Conservation (phyloP, 306 rosid species). For the Rubus idaeus region DNA sequence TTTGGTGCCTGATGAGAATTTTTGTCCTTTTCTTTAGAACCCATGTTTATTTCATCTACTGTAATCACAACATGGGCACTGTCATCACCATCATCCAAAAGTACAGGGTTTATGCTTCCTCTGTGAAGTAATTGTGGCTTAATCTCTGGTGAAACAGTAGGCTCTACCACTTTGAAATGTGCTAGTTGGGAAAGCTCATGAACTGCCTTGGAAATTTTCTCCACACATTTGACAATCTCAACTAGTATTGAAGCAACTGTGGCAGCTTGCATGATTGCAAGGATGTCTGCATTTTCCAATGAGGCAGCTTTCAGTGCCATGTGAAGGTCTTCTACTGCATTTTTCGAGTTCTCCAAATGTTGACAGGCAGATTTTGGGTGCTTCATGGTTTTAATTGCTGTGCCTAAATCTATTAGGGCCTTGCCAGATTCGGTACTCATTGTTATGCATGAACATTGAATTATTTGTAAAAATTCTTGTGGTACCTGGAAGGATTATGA, state of each 20-base stretch:
- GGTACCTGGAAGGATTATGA: slow-evolving; percentile 38
- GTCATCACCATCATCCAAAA: slow-evolving; percentile 33
- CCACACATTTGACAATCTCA: slow-evolving; percentile 63
- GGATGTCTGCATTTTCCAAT: slow-evolving; percentile 40
- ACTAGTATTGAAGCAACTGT: slow-evolving; percentile 59
- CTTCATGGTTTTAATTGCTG: slow-evolving; percentile 61
- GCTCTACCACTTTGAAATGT: slow-evolving; percentile 43
- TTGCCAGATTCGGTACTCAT: slow-evolving; percentile 63
- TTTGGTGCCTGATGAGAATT: slow-evolving; percentile 19
- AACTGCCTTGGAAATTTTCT: slow-evolving; percentile 58
- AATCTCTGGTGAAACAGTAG: slow-evolving; percentile 51
- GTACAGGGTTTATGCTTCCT: slow-evolving; percentile 62
- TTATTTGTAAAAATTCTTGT: slow-evolving; percentile 41
- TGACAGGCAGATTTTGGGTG: slow-evolving; percentile 39
- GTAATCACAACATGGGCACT: slow-evolving; percentile 47
- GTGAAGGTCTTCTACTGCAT: slow-evolving; percentile 58
- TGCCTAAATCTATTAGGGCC: slow-evolving; percentile 54
- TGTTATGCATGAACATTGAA: slow-evolving; percentile 55
- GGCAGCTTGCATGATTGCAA: slow-evolving; percentile 54
- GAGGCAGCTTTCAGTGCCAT: slow-evolving; percentile 40
- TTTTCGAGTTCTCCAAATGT: slow-evolving; percentile 54
- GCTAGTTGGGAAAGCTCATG: slow-evolving; percentile 66
- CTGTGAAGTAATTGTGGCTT: slow-evolving; percentile 64
- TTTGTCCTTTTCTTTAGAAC: slow-evolving; percentile 27
- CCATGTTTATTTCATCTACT: slow-evolving; percentile 29